These are phyloP conservation scores for Populus hybrid DNA, from an alignment of 441 rosid genomes.

Conservation along the genomic window DNA sequence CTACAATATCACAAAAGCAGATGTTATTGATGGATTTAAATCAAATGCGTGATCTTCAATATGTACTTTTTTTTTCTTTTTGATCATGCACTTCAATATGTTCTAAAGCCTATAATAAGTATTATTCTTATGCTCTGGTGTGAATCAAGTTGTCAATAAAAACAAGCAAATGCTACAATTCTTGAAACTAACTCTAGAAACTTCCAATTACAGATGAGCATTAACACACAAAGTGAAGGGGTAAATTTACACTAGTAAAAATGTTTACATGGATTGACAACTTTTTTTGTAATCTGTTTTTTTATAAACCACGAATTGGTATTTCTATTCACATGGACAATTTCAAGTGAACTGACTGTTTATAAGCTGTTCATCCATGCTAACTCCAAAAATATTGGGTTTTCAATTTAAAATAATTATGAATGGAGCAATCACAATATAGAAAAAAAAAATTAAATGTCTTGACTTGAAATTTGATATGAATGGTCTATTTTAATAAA, in stretches of 20 bases:
- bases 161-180: not conserved
- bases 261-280: not conserved
- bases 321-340: not conserved
- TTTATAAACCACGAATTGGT: not conserved
- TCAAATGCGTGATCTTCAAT: not conserved
- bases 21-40: not conserved
- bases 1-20: not conserved
- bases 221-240: not conserved
- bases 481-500: not conserved
- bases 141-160: not conserved
- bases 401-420: not conserved
- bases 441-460: not conserved
- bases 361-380: not conserved
- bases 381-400: not conserved
- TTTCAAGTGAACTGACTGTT: not conserved
- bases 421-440: not conserved
- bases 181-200: not conserved
- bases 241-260: not conserved
- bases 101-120: not conserved
- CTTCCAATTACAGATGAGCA: not conserved
- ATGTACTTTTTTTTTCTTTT: not conserved
- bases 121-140: not conserved
- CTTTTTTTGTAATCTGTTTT: not conserved
- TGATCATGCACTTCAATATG: not conserved
- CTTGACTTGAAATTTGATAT: not conserved